These are phyloP conservation scores for Diaporthe sp. DNA, from an alignment of 2,329 filamentous ascomycete species.

Conservation along the genomic window DNA sequence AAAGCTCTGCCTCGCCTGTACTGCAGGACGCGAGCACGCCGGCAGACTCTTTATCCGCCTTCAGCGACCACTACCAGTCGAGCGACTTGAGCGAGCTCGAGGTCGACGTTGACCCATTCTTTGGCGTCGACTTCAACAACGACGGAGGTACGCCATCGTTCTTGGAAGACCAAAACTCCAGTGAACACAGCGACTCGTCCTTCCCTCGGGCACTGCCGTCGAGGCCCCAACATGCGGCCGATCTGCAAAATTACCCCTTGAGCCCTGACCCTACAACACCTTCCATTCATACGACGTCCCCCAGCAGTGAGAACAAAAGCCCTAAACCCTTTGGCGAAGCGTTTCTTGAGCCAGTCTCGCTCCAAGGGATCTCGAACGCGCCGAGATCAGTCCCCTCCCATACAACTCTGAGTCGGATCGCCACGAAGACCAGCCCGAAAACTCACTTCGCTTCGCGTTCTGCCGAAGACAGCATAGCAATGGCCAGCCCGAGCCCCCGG, in stretches of 20 bases:
- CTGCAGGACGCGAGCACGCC: conserved; percentile 60
- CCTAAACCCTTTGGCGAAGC: conserved; percentile 44
- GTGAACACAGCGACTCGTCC: conserved; percentile 34
- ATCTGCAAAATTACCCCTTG: conserved; percentile 57
- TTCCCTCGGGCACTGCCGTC: conserved; percentile 18
- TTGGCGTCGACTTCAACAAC: conserved; percentile 63
- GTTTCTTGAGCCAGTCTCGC: conserved; percentile 56
- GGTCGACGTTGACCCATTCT: conserved; percentile 63
- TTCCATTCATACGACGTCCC: conserved; percentile 62
- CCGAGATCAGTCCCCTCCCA: conserved; percentile 53
- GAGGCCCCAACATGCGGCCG: conserved; percentile 43
- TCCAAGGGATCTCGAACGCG: conserved; percentile 58
- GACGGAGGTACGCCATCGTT: conserved; percentile 61
- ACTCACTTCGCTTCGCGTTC: conserved; percentile 64
- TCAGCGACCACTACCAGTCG: conserved; percentile 62
- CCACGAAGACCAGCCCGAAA: conserved; percentile 63
- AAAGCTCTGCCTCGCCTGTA: conserved; percentile 57
- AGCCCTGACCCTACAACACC: conserved; percentile 66
- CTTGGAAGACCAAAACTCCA: conserved; percentile 53
- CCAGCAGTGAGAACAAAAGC: conserved; percentile 52
- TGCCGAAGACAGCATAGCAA: conserved; percentile 64
- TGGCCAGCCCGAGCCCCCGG: conserved; percentile 65
- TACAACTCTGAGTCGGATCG: conserved; percentile 49
- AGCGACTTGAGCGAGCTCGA: conserved; percentile 63
- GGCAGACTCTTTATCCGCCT: conserved; percentile 62